Conservation (phyloP, 768 basidiomycete genomes). For the Kwoniella newhampshirensis region DNA sequence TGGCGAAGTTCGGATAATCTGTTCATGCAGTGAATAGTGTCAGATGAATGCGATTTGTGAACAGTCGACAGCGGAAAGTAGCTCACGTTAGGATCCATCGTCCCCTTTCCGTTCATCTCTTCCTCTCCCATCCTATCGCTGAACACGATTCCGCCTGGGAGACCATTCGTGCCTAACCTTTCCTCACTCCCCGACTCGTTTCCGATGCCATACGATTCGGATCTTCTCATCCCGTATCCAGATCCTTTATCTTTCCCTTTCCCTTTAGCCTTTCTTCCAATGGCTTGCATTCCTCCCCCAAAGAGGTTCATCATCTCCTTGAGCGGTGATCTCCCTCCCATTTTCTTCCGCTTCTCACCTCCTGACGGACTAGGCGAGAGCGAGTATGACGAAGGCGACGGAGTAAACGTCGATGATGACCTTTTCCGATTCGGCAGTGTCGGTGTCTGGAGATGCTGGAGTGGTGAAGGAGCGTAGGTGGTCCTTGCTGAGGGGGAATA, state of each 20-base stretch:
- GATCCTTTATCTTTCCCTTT: constrained; percentile 30
- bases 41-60: not conserved
- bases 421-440: constrained; percentile 17
- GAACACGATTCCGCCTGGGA: constrained; percentile 46
- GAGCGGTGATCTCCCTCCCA: constrained; percentile 33
- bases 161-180: constrained; percentile 37
- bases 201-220: constrained; percentile 17
- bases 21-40: not conserved
- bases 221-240: constrained; percentile 1
- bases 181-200: constrained; percentile 19
- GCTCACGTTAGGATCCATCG: constrained; percentile 14
- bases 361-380: constrained; percentile 31
- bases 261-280: constrained; percentile 32
- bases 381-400: constrained; percentile 35
- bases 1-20: constrained; percentile 35
- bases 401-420: constrained; percentile 25
- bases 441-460: constrained; percentile 45
- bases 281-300: constrained; percentile 39
- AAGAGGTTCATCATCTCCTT: constrained; percentile 44
- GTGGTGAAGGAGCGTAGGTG: constrained; percentile 31
- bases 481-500: constrained; percentile 3
- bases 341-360: constrained; percentile 25
- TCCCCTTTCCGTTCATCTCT: constrained; percentile 30
- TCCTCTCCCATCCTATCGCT: constrained; percentile 46
- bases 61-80: not conserved